Base-by-base conservation (phyloP, 352 stramenopile species). In the Globisporangium polare region DNA sequence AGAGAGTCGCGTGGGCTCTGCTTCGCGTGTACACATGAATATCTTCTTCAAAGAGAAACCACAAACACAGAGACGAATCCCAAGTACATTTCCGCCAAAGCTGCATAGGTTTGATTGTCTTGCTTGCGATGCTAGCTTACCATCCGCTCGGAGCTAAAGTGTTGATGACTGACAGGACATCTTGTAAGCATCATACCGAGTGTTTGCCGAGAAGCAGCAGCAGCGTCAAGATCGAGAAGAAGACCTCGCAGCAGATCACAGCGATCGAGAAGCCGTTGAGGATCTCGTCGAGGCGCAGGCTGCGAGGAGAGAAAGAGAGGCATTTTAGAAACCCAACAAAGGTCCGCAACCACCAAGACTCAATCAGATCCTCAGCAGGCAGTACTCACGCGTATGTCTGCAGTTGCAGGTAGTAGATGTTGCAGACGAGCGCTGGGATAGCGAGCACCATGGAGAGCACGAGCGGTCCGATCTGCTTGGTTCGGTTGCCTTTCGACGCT, bases 401-500 rank as follows among this genome's bases (percentile, higher is more conserved):
- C 5, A 94, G 68, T 13, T 78, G 71, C 37, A 94, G 61, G 57
- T 80, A 90, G 68, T 83, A 95, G 52, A 84, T 74, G 66, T 92
- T 84, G 63, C 79, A 85, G 22, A 92, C 50, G 37, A 90, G 64
- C 5, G 82, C 62, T 0, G 80, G 80, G 17, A 72, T 63, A 0
- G 80, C 73, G 2, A 95, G 66, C 18, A 77, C 35, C 31, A 92
- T 66, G 5, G 81, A 73, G 46, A 90, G 69, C 29, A 80, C 45
- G 17, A 94, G 73, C 31, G 87, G 79, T 0, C 67, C 66, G 2
- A 86, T 70, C 35, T 93, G 72, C 53, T 77, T 74, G 10, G 78
- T 91, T 37, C 88, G 84, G 69, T 95, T 95, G 51, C 87, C 87
- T 68, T 95, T 95, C 18, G 87, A 92, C 2, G 70, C 83, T 88